Evolutionary conservation across 1,139 yeast species (phyloP).

Genomic region (Pichia sp.): DNA sequence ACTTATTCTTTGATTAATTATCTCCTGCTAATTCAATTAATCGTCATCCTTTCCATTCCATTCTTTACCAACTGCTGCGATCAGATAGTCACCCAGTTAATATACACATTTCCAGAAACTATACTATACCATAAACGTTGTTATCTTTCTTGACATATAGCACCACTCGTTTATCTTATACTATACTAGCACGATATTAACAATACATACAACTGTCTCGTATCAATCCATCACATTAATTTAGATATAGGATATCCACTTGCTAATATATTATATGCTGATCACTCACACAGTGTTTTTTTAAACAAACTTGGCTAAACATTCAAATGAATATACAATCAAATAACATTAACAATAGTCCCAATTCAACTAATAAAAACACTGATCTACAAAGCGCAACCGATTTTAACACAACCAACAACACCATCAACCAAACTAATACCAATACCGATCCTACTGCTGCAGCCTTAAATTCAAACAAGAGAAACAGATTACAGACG

Average conservation of each 20-base stretch:
- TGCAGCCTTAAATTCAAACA: background rate
- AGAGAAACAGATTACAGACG: slow-evolving; percentile 20
- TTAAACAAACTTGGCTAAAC: background rate
- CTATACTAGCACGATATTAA: too few relatives aligned
- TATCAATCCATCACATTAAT: background rate
- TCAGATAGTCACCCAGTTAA: too few relatives aligned
- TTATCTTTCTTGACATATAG: too few relatives aligned
- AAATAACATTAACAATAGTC: slow-evolving; percentile 4
- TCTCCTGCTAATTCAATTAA: too few relatives aligned
- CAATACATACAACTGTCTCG: too few relatives aligned
- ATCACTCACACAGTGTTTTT: background rate
- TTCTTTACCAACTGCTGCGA: too few relatives aligned
- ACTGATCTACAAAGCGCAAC: background rate
- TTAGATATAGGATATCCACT: background rate
- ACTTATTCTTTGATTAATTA: too few relatives aligned
- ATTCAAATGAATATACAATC: slow-evolving; percentile 9
- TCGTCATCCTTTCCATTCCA: too few relatives aligned
- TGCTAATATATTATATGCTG: background rate
- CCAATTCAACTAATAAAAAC: background rate
- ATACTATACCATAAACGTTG: too few relatives aligned
- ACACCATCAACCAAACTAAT: background rate
- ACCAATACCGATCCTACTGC: background rate
- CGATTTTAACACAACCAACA: background rate
- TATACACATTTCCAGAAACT: too few relatives aligned
- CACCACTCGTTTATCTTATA: too few relatives aligned